Conservation (phyloP, 2,329 filamentous ascomycete species). For the Leptographium radiaticola region DNA sequence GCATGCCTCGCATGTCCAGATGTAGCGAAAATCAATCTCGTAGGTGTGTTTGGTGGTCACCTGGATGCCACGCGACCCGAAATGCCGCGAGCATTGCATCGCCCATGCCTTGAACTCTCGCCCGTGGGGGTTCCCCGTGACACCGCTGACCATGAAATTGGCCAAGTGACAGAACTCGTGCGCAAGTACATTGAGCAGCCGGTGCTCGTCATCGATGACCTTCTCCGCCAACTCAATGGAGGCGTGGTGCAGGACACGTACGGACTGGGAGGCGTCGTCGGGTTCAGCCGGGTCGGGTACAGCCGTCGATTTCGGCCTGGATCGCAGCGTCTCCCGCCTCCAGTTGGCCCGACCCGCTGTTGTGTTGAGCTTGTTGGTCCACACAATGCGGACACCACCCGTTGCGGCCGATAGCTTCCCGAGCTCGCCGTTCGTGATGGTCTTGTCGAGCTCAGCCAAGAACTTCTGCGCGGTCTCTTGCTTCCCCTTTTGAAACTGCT, state of each 20-base stretch:
- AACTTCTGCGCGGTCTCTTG: conserved; percentile 50
- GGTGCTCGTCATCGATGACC: conserved; percentile 64
- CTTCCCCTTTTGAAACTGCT: conserved; percentile 49
- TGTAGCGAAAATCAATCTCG: conserved; percentile 81
- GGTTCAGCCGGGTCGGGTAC: background rate
- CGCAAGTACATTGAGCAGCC: conserved; percentile 79
- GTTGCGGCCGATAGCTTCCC: conserved; percentile 43
- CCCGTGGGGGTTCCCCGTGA: conserved; percentile 13
- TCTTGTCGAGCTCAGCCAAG: conserved; percentile 53
- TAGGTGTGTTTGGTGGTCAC: conserved; percentile 89
- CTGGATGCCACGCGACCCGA: conserved; percentile 50
- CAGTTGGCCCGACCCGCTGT: conserved; percentile 67
- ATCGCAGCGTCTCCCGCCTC: conserved; percentile 44
- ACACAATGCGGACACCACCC: conserved; percentile 58
- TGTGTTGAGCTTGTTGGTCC: conserved; percentile 67
- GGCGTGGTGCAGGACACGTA: conserved; percentile 44
- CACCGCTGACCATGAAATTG: conserved; percentile 72
- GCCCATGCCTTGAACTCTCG: conserved; percentile 16
- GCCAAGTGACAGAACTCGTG: conserved; percentile 94
- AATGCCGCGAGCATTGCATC: conserved; percentile 32
- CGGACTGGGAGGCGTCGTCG: background rate
- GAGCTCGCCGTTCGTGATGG: conserved; percentile 49
- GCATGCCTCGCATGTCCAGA: conserved; percentile 68
- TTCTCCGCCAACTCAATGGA: conserved; percentile 82
- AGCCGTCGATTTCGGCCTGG: conserved; percentile 10